Evolutionary conservation across 169 alveolate genomes (phyloP).

Genomic region (Eimeria praecox): DNA sequence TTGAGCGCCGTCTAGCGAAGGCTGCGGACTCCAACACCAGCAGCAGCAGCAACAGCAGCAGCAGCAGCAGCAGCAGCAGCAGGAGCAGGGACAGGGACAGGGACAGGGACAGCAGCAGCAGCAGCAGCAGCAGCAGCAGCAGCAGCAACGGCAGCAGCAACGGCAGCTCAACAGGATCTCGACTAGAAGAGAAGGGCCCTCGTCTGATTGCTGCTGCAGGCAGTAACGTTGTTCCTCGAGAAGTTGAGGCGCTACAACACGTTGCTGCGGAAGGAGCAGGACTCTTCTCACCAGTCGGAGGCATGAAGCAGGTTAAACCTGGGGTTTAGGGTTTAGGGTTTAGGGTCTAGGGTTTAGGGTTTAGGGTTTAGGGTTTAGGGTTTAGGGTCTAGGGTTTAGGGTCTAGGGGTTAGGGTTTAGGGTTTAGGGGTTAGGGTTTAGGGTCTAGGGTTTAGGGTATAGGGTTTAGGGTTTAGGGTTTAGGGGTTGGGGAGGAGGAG

Average conservation of each 20-base stretch:
- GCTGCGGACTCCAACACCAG: not conserved
- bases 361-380: not conserved
- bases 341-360: not conserved
- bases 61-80: conserved; percentile 18
- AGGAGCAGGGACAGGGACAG: not conserved
- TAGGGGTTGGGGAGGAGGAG: too few relatives aligned
- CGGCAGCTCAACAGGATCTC: too few relatives aligned
- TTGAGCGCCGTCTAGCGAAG: conserved; percentile 40
- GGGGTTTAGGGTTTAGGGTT: not conserved
- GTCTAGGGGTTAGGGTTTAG: not conserved
- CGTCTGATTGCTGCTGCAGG: not conserved
- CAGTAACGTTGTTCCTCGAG: not conserved
- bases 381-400: not conserved
- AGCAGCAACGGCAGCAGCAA: not conserved
- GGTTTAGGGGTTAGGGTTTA: not conserved
- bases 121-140: not conserved
- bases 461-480: too few relatives aligned
- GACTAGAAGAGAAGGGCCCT: not conserved
- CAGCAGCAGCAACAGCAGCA: conserved; percentile 21
- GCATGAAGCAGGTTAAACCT: conserved; percentile 33
- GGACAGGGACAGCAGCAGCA: not conserved
- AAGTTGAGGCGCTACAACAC: conserved; percentile 14
- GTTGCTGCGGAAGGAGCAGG: conserved; percentile 49
- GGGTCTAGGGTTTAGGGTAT: too few relatives aligned
- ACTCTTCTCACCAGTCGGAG: conserved; percentile 42